These are phyloP conservation scores for Galerina sulciceps DNA, from an alignment of 768 basidiomycete species.

Conservation along the genomic window DNA sequence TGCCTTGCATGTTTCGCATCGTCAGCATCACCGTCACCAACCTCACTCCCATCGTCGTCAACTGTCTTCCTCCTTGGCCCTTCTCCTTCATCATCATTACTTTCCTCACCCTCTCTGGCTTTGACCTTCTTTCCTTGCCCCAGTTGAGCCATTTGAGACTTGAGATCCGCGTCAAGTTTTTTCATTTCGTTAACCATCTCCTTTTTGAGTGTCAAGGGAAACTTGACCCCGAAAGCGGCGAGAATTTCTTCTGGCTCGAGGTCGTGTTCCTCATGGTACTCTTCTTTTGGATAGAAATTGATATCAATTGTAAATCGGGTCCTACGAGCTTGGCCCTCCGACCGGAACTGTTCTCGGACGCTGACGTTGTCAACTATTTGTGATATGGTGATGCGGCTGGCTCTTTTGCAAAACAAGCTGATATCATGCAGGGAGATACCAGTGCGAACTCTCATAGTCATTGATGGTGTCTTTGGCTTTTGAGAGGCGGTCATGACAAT, in stretches of 20 bases:
- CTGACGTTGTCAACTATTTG: slow-evolving; percentile 84
- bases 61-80: slow-evolving; percentile 38
- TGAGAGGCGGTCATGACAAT: slow-evolving; percentile 99
- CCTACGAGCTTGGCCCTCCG: slow-evolving; percentile 68
- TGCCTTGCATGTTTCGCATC: slow-evolving; percentile 76
- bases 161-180: slow-evolving; percentile 78
- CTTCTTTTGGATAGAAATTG: slow-evolving; percentile 82
- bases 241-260: slow-evolving; percentile 76
- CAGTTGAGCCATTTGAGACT: slow-evolving; percentile 76
- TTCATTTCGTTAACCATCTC: slow-evolving; percentile 89
- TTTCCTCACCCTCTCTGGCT: slow-evolving; percentile 51
- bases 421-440: slow-evolving; percentile 58
- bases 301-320: slow-evolving; percentile 84
- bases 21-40: slow-evolving; percentile 83
- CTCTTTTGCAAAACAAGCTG: slow-evolving; percentile 84
- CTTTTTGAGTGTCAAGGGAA: slow-evolving; percentile 81
- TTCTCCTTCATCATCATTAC: slow-evolving; percentile 51
- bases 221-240: slow-evolving; percentile 68
- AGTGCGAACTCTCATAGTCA: slow-evolving; percentile 78
- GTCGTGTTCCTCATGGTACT: slow-evolving; percentile 85
- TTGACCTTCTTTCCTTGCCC: slow-evolving; percentile 75
- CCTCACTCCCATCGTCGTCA: slow-evolving; percentile 74
- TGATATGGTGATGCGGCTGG: slow-evolving; percentile 83
- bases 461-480: slow-evolving; percentile 96
- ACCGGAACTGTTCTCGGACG: slow-evolving; percentile 78